Conservation (phyloP, 352 stramenopile species). For the Peronospora farinosa region DNA sequence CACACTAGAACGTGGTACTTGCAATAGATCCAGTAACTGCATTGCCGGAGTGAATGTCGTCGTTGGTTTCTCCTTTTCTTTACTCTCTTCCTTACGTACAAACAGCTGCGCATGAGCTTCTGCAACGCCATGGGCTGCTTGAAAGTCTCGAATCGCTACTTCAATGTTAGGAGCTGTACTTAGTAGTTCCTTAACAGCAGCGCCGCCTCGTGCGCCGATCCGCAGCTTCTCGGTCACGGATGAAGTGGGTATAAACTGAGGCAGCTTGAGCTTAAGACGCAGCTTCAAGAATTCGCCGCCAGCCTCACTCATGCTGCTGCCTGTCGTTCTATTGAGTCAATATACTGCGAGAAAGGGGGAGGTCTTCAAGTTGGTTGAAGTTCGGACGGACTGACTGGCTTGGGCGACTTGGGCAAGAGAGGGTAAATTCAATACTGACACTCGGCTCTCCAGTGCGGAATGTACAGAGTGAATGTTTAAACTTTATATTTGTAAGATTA, state of each 20-base stretch:
- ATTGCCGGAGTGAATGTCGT: slow-evolving; percentile 46
- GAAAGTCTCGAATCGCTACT: slow-evolving; percentile 76
- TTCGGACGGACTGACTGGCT: slow-evolving; percentile 6
- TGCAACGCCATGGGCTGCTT: slow-evolving; percentile 52
- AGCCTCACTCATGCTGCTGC: slow-evolving; percentile 36
- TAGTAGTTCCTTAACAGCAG: slow-evolving; percentile 74
- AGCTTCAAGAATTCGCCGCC: slow-evolving; percentile 30
- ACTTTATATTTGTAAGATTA: slow-evolving; percentile 16
- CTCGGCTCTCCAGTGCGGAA: slow-evolving; percentile 14
- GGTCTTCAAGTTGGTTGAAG: no score
- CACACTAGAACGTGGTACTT: slow-evolving; percentile 51
- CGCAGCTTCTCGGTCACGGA: slow-evolving; percentile 38
- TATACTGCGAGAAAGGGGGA: background rate
- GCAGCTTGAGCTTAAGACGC: slow-evolving; percentile 61
- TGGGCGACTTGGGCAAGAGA: slow-evolving; percentile 16
- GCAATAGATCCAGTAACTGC: slow-evolving; percentile 76
- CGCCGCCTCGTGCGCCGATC: slow-evolving; percentile 64
- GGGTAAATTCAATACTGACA: slow-evolving; percentile 34
- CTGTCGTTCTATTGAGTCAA: slow-evolving; percentile 2
- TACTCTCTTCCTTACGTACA: slow-evolving; percentile 24
- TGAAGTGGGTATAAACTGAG: slow-evolving; percentile 21
- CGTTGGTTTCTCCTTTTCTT: slow-evolving; percentile 18
- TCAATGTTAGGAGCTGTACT: slow-evolving; percentile 80
- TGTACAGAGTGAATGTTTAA: slow-evolving; percentile 29
- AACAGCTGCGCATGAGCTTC: slow-evolving; percentile 40